Evolutionary conservation across 2,329 filamentous ascomycete genomes (phyloP), one percentile per base, ranked within the genome.

Genomic region (Metarhizium humberi): DNA sequence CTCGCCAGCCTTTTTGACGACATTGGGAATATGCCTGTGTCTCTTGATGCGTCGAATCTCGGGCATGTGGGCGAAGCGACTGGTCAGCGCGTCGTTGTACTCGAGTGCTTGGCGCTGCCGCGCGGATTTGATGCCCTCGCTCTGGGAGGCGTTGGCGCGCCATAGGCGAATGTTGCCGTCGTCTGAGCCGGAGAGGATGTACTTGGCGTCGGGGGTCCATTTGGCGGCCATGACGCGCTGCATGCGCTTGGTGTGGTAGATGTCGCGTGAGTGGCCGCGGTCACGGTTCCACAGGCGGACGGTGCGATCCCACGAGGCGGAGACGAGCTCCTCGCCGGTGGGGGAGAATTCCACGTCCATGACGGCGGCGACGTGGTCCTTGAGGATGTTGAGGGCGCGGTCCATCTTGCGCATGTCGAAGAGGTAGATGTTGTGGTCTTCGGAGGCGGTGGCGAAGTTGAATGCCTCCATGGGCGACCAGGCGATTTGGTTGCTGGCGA

Each of bases 381-480:
- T 94, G 54, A 95, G 78, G 8, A 96, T 85, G 67, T 97, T 96
- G 58, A 95, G 75, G 0, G 92, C 90, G 59, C 90, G 85, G 62
- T 89, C 85, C 69, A 96, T 87, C 67, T 90, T 92, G 63, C 94
- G 83, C 82, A 95, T 95, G 71, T 99, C 94, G 66, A 99, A 99
- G 58, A 96, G 81, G 60, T 77, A 77, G 61, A 88, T 80, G 70
- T 95, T 95, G 74, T 96, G 92, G 66, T 97, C 94, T 75, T 99
- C 94, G 63, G 88, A 95, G 13, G 90, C 94, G 34, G 92, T 85
- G 16, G 91, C 92, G 66, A 97, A 86, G 73, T 97, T 96, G 78
- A 95, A 95, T 7, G 91, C 88, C 71, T 96, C 92, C 86, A 96
- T 94, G 0, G 94, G 94, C 62, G 96, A 96, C 90, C 92, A 99